Conservation (phyloP, 495 filamentous ascomycete species). For the Lineolata rhizophorae region DNA sequence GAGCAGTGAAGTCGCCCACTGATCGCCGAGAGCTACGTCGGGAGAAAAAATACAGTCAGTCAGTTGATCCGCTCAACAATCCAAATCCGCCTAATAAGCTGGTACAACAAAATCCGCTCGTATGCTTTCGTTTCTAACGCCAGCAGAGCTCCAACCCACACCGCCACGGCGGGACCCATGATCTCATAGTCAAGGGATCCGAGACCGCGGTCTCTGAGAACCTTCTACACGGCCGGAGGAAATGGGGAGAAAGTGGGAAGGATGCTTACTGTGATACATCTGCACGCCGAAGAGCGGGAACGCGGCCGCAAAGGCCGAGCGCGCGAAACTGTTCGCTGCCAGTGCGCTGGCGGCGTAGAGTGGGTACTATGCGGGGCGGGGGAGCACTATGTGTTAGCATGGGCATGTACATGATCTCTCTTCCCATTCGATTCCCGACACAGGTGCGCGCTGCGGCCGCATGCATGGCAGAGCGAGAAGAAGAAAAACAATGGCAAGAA, state of each 20-base stretch:
- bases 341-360: constrained; percentile 72
- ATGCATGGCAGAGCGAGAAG: too few relatives aligned
- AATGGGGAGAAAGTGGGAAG: constrained; percentile 6
- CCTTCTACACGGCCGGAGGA: too few relatives aligned
- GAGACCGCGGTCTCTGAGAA: too few relatives aligned
- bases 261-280: constrained; percentile 35
- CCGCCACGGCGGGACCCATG: too few relatives aligned
- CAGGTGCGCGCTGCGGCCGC: too few relatives aligned
- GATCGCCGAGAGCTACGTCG: constrained; percentile 17
- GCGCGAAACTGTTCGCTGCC: constrained; percentile 70
- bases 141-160: too few relatives aligned
- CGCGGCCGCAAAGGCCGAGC: constrained; percentile 64
- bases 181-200: too few relatives aligned
- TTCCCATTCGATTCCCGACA: too few relatives aligned
- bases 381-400: too few relatives aligned
- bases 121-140: too few relatives aligned
- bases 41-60: constrained; percentile 11
- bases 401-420: too few relatives aligned
- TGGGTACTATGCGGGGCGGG: constrained; percentile 44
- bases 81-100: not conserved
- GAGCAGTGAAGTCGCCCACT: constrained; percentile 22
- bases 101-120: not conserved
- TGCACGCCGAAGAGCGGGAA: constrained; percentile 51
- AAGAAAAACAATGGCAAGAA: too few relatives aligned
- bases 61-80: not conserved